Base-by-base conservation (phyloP, 768 basidiomycete genomes). In the Chlorophyllum brunneum region DNA sequence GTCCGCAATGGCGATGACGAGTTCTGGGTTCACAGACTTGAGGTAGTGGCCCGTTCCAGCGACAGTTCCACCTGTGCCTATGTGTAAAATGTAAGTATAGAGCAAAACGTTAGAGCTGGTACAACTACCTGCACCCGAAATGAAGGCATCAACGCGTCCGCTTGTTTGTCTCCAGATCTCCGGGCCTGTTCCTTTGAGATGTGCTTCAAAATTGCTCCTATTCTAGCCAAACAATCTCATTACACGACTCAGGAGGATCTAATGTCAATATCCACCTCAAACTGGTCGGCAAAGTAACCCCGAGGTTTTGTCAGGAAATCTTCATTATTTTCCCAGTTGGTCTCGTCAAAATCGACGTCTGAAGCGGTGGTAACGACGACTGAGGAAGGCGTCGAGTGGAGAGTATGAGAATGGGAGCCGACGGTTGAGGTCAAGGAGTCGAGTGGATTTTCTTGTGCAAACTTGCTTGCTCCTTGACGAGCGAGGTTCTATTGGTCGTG, bases 281-380 rank as follows among this genome's bases (percentile, higher is more conserved):
- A 98, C 68, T 99, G 97, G 65, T 99, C 93, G 3, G 93, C 92
- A 61, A 98, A 99, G 70, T 86, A 89, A 0, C 94, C 95, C 56
- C 89, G 74, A 2, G 89, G 87, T 60, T 77, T 76, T 44, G 61
- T 67, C 15, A 70, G 55, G 20, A 79, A 67, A 36, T 78, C 74
- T 40, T 71, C 73, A 23, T 67, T 64, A 2, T 77, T 71, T 29
- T 67, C 57, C 18, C 67, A 69, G 30, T 66, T 63, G 46, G 60
- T 55, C 5, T 65, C 59, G 30, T 71, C 67, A 51, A 79, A 70
- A 43, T 74, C 60, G 8, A 72, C 65, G 31, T 70, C 59, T 33
- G 70, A 62, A 4, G 80, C 77, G 2, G 74, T 72, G 6, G 80
- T 78, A 1, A 80, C 76, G 20, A 84, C 80, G 4, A 83, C 69